Percentiles rank a stretch among this genome's conserved stretches.
Conservation (phyloP, 305 asterid genomes). For the Solanum hybrid region DNA sequence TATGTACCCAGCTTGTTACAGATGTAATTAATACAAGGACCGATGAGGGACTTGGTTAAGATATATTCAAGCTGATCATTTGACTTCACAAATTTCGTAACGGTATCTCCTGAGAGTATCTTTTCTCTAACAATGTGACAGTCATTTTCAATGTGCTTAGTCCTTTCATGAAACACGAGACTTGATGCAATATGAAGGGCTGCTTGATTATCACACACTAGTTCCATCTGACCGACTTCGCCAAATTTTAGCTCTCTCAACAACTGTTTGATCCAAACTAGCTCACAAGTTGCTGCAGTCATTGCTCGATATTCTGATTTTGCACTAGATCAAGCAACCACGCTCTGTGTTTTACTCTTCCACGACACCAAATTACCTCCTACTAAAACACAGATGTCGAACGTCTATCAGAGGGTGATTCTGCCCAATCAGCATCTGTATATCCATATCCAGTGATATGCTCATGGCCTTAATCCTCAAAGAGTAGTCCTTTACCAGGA, state of each 20-base stretch:
- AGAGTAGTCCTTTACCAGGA: too few species aligned
- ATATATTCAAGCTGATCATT: too few species aligned
- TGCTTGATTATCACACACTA: not conserved
- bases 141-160: not conserved
- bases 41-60: too few species aligned
- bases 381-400: not conserved
- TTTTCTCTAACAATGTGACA: not conserved
- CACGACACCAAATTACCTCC: not conserved
- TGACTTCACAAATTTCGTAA: too few species aligned
- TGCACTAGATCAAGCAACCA: not conserved
- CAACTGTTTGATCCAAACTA: not conserved
- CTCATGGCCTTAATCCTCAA: not conserved
- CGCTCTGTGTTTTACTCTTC: not conserved
- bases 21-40: too few species aligned
- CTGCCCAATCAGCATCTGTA: too few species aligned
- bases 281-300: not conserved
- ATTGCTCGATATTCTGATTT: not conserved
- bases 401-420: not conserved
- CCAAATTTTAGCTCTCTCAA: not conserved
- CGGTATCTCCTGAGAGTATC: too few species aligned
- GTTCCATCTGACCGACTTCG: not conserved
- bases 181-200: not conserved
- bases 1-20: too few species aligned
- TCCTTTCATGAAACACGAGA: not conserved
- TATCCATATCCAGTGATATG: too few species aligned